Evolutionary conservation across 192 early-diverging fungal genomes (phyloP).

Genomic region (Linnemannia hyalina): DNA sequence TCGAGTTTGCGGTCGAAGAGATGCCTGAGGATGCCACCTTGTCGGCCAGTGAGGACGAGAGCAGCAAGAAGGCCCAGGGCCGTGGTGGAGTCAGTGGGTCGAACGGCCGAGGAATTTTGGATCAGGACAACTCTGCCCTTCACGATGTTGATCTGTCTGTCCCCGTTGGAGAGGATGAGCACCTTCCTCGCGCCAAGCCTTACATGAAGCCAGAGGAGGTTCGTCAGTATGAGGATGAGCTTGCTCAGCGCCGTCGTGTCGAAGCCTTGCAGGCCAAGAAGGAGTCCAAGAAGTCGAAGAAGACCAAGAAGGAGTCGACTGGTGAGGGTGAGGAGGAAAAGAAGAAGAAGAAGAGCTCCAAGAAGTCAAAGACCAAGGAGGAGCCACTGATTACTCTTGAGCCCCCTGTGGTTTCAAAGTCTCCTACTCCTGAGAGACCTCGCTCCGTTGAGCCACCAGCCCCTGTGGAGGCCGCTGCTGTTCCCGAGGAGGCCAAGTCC

Average conservation of each 20-base stretch:
- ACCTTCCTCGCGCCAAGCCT: constrained; percentile 64
- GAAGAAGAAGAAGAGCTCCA: constrained; percentile 57
- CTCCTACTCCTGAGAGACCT: constrained; percentile 15
- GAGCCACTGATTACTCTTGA: constrained; percentile 15
- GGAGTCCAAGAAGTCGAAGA: constrained; percentile 59
- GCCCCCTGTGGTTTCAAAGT: constrained; percentile 16
- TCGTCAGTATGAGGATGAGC: constrained; percentile 62
- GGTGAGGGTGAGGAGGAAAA: constrained; percentile 27
- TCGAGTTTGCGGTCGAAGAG: constrained; percentile 69
- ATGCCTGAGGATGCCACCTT: constrained; percentile 70
- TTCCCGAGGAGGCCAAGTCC: constrained; percentile 9
- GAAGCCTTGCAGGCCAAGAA: constrained; percentile 49
- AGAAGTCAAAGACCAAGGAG: constrained; percentile 55
- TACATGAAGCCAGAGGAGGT: constrained; percentile 70
- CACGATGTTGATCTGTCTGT: constrained; percentile 65
- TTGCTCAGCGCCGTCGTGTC: constrained; percentile 42
- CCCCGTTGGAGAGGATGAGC: constrained; percentile 67
- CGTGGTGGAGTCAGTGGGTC: background rate
- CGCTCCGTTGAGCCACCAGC: constrained; percentile 1
- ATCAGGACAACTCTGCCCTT: constrained; percentile 56
- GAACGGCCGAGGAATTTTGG: constrained; percentile 51
- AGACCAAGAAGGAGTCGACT: constrained; percentile 44
- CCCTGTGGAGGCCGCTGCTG: background rate
- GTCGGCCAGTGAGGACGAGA: constrained; percentile 64
- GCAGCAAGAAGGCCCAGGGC: constrained; percentile 8